Base-by-base conservation (phyloP, 179 eudicot genomes). In the Vitellaria paradoxa region DNA sequence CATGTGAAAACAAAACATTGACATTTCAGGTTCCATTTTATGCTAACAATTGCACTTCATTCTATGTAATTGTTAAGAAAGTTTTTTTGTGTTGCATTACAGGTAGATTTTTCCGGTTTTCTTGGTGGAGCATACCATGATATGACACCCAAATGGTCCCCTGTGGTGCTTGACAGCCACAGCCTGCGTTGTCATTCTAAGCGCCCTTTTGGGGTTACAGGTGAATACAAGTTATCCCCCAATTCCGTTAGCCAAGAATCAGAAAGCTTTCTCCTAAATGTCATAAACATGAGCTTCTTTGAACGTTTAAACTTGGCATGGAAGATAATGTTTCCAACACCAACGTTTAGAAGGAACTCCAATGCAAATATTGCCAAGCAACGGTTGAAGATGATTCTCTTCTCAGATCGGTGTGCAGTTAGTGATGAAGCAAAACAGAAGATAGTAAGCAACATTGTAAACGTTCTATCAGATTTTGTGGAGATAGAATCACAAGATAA, bases 401-500 rank as follows among this genome's bases (percentile, higher is more conserved):
- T 93, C 87, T 90, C 99, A 46, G 99, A 96, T 81, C 82, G 99
- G 14, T 96, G 99, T 83, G 98, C 90, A 20, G 99, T 96, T 62
- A 96, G 96, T 49, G 94, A 96, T 4, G 99, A 96, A 80, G 99
- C 99, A 24, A 96, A 93, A 75, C 88, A 81, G 89, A 89, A 87
- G 81, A 96, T 96, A 66, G 99, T 96, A 82, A 87, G 87, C 83
- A 93, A 91, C 77, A 79, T 96, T 57, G 98, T 96, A 40, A 83
- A 74, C n/a, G 93, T 90, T 30, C 79, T 96, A 46, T 96, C 99
- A 8, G 99, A 94, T 77, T 93, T 87, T 61, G 98, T 96, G 78
- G 99, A 90, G 90, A 96, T 96, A 55, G 99, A 96, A 73, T 89
- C 99, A 14, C 89, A 92, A 81, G 99, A 96, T 47, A 92, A 92